Conservation (phyloP, 2,329 filamentous ascomycete species). For the Tolypocladium tropicale region DNA sequence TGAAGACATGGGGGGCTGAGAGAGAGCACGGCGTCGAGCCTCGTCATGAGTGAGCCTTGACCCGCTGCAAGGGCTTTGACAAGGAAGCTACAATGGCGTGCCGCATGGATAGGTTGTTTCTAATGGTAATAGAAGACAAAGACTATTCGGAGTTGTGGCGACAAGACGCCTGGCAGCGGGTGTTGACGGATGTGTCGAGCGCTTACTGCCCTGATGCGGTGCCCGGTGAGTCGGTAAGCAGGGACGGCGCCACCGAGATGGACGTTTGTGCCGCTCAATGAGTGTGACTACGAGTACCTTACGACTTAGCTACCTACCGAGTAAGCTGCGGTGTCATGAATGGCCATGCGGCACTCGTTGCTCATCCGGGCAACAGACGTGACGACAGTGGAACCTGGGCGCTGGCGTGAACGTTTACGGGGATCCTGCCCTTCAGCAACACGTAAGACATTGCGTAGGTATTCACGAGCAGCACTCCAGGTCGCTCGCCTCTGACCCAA, state of each 20-base stretch:
- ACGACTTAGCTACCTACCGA: no score
- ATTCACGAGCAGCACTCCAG: no score
- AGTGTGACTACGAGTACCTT: background rate
- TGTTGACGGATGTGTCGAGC: no score
- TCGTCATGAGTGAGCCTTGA: background rate
- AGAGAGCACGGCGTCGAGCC: background rate
- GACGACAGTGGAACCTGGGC: background rate
- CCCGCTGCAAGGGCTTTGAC: background rate
- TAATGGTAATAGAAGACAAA: slow-evolving; percentile 9
- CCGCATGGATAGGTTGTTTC: slow-evolving; percentile 6
- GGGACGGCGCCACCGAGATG: no score
- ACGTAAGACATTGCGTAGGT: background rate
- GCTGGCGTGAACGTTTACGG: no score
- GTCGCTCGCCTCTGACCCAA: no score
- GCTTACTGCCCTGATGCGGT: background rate
- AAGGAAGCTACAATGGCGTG: background rate
- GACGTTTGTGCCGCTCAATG: background rate
- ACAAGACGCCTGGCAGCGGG: background rate
- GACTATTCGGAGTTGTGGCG: background rate
- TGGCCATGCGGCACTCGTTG: background rate
- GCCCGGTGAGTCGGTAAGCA: background rate
- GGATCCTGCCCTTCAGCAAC: no score
- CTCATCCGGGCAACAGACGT: background rate
- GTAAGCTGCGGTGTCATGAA: background rate
- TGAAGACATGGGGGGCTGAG: background rate